phyloP scores from a whole-genome alignment of 352 stramenopile genomes.

The Phytophthora pistaciae region DNA sequence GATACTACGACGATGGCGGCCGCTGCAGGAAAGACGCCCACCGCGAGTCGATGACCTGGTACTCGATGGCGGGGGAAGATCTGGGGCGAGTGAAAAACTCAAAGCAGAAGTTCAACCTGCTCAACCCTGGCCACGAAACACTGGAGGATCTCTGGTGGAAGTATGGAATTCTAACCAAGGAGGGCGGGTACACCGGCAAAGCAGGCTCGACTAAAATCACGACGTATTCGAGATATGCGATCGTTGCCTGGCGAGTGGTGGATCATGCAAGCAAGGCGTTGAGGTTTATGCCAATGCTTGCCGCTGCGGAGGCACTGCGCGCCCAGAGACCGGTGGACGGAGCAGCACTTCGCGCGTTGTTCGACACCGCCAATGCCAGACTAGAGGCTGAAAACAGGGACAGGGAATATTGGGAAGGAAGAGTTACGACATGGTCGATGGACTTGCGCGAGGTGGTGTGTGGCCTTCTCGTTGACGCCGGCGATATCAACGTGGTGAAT shows the following conservation, averaged over 20 bases:
- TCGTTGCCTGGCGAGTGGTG: conserved; percentile 13
- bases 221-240: conserved; percentile 16
- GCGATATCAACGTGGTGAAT: too few relatives aligned
- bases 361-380: not conserved
- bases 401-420: not conserved
- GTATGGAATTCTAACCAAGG: conserved; percentile 8
- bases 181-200: conserved; percentile 4
- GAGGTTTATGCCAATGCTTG: conserved; percentile 12
- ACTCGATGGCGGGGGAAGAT: conserved; percentile 8
- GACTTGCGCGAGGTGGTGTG: too few relatives aligned
- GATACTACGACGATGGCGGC: not conserved
- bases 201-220: conserved; percentile 15
- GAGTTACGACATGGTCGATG: too few relatives aligned
- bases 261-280: conserved; percentile 5
- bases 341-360: conserved; percentile 1
- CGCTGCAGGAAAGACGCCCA: not conserved
- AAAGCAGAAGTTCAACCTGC: conserved; percentile 6
- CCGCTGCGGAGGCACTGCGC: conserved; percentile 3
- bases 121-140: conserved; percentile 18
- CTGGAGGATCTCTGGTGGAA: conserved; percentile 14
- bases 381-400: not conserved
- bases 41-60: conserved; percentile 7
- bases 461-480: too few relatives aligned
- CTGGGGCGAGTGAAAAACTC: not conserved
- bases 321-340: not conserved